Evolutionary conservation across 352 stramenopile genomes (phyloP), one percentile per base, ranked within the genome.

Genomic region (Globisporangium apiculatum): DNA sequence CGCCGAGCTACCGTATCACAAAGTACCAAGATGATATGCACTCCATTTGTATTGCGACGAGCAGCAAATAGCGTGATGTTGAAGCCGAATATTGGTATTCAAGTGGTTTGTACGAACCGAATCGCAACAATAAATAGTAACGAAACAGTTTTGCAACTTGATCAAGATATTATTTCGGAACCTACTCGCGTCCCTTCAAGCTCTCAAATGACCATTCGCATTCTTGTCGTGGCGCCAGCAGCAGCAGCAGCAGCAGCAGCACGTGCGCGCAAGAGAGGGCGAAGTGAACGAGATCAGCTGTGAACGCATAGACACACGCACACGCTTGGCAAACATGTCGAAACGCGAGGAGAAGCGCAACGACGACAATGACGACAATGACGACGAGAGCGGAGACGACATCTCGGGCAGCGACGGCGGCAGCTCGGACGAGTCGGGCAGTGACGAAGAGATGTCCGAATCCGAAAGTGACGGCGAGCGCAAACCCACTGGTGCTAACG

Each of bases 401-500:
- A 79, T 75, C 53, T 83, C 73, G 15, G 66, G 72, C 5, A 72
- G 68, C 31, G 72, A 69, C 6, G 67, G 64, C 9, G 64, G 68
- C 24, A 31, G 24, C 40, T 43, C 40, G 9, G 63, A 70, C 31
- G 73, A 77, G 46, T 88, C 74, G 0, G 74, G 60, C 8, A 87
- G 75, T 42, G 76, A 93, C 37, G 75, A 90, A 51, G 80, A 93
- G 41, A 67, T 89, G 48, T 89, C 81, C 55, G 78, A 87, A 64
- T 92, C 83, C 0, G 79, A 68, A 3, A 73, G 75, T 24, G 77
- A 83, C 15, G 61, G 67, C 4, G 74, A 74, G 15, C 64, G 57
- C 35, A 76, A 80, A 45, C 66, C 64, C n/a, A 68, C 48, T 31
- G 54, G 50, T 9, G 45, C 43, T 10, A 43, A 61, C 11, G 48